A percentile compares a stretch with the other conserved stretches of the same genome.
Evolutionary conservation across 169 alveolate species (phyloP).

Genomic region (Perkinsus marinus): DNA sequence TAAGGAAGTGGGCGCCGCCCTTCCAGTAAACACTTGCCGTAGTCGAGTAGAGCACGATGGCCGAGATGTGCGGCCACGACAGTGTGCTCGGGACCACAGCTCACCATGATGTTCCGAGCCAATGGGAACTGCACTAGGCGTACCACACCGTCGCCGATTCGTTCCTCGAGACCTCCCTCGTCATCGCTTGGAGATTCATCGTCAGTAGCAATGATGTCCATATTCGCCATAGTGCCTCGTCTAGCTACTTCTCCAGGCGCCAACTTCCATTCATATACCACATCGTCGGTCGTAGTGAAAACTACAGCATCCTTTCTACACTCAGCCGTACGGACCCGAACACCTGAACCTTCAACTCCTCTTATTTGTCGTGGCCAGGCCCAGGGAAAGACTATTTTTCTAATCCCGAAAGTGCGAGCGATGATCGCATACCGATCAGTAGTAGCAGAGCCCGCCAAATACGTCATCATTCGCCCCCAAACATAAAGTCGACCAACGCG

Average conservation of each 20-base stretch:
- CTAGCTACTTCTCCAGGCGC: no score
- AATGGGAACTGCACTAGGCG: neutral
- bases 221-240: neutral
- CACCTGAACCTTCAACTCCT: neutral
- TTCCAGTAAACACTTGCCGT: neutral
- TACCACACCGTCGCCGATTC: neutral
- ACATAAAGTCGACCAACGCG: neutral
- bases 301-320: neutral
- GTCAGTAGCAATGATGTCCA: neutral
- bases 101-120: neutral
- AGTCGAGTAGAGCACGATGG: neutral
- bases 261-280: neutral
- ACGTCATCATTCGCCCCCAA: neutral
- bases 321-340: neutral
- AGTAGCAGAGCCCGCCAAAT: neutral
- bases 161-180: neutral
- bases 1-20: neutral
- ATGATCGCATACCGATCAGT: neutral
- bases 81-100: neutral
- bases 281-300: neutral
- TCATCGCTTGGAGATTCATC: neutral
- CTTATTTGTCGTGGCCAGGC: neutral
- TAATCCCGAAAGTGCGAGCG: neutral
- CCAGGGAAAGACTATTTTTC: neutral
- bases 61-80: neutral